Percentiles rank a stretch among this genome's conserved stretches.
Evolutionary conservation across 441 rosid genomes (phyloP).

Genomic region (Corymbia citriodora): DNA sequence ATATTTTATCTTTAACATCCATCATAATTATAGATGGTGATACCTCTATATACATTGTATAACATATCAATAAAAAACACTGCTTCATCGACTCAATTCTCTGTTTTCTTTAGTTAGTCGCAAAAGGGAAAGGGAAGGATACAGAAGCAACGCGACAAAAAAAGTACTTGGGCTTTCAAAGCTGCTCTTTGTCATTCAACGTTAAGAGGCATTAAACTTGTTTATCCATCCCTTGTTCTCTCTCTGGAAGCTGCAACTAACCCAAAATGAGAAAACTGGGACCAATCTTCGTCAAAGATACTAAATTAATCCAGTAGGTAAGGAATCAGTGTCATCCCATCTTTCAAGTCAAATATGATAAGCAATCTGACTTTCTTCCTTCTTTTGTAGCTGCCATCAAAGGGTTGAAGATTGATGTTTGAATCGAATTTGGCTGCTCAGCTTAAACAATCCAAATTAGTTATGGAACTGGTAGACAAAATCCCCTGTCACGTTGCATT

Average conservation of each 20-base stretch:
- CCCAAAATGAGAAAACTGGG: not conserved
- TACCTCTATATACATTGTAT: too few species aligned
- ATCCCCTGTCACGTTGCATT: not conserved
- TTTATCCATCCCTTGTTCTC: not conserved
- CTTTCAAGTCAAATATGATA: not conserved
- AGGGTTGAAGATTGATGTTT: not conserved
- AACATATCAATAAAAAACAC: too few species aligned
- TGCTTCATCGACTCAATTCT: too few species aligned
- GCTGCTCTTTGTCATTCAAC: not conserved
- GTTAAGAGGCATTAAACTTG: not conserved
- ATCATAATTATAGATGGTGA: too few species aligned
- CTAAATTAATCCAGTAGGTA: not conserved
- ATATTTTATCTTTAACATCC: too few species aligned
- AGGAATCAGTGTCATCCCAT: not conserved
- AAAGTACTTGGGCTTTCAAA: not conserved
- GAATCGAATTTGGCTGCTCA: not conserved
- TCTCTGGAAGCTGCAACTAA: not conserved
- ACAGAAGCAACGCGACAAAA: not conserved
- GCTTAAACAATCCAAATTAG: conserved; percentile 1
- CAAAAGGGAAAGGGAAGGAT: not conserved
- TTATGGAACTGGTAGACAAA: conserved; percentile 6
- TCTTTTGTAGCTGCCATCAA: not conserved
- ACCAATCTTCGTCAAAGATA: not conserved
- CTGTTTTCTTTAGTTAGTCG: not conserved
- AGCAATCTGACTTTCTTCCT: conserved; percentile 8